phyloP scores from a whole-genome alignment of 2,329 filamentous ascomycete species.

The Leptographium radiaticola region DNA sequence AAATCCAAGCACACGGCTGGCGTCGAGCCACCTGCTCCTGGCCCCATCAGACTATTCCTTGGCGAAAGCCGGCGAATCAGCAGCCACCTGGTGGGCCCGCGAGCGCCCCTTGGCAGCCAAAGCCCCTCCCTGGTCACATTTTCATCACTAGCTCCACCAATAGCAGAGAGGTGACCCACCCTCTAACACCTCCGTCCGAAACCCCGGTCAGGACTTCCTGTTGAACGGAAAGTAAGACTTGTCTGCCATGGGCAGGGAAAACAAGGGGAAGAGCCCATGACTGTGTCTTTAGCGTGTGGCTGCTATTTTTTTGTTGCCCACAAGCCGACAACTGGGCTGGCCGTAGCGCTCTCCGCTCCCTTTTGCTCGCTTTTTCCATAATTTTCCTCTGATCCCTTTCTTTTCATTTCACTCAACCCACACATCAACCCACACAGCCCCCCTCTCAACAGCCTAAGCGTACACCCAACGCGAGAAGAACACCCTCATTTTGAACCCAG shows the following conservation, averaged over 20 bases:
- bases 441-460: not conserved
- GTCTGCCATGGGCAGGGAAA: not conserved
- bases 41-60: not conserved
- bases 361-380: not conserved
- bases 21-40: not conserved
- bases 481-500: no score
- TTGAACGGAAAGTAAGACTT: not conserved
- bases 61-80: not conserved
- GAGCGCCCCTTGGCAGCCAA: not conserved
- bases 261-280: not conserved
- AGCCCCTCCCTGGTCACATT: not conserved
- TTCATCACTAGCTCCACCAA: constrained; percentile 6
- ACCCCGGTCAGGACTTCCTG: constrained; percentile 7
- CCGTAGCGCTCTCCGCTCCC: not conserved
- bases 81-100: not conserved
- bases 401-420: not conserved
- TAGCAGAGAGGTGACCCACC: constrained; percentile 2
- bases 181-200: constrained; percentile 11
- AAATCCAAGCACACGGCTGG: not conserved
- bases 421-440: not conserved
- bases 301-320: not conserved
- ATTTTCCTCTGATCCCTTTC: not conserved
- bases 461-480: not conserved
- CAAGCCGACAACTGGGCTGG: not conserved
- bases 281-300: not conserved